Base-by-base conservation (phyloP, 345 rosid species). In the Cardamine occulta region DNA sequence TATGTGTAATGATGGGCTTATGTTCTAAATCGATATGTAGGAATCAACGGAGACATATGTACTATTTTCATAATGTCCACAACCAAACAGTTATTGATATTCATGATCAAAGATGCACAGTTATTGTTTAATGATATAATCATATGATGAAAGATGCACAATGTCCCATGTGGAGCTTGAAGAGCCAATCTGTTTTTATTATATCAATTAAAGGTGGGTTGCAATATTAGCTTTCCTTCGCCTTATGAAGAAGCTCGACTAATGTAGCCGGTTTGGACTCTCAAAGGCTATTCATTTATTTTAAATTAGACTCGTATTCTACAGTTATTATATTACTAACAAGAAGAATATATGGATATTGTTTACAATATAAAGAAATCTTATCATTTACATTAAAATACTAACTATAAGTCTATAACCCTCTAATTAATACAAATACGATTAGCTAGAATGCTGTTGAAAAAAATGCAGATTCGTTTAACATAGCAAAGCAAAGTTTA, bases 121-220 rank as follows among this genome's bases (percentile, higher is more conserved):
- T 78, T 31, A 31, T 31, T 6, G 32, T 31, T 31, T 31, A 31
- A 31, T 31, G 7, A 31, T 31, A 31, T 31, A 6, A 31, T 31
- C 32, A 31, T 31, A 35, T 40, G 45, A 49, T 34, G 8, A 34
- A 66, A 72, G 53, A 57, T 45, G 51, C 51, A n/a, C 19, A 6
- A 59, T 78, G 81, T 55, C 78, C 63, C 66, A 52, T 61, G 55
- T 67, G 17, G 70, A 18, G 58, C 45, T 61, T 73, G 78, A 79
- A 79, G 77, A 62, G 81, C 70, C 81, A 79, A 53, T 52, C 31
- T 60, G 59, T 59, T 72, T 77, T 77, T 15, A 57, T 48, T 34
- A 37, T 14, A 57, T 39, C 12, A 61, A 45, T 2, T n/a, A 65
- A 72, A 66, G 73, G 51, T 37, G 45, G 73, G 42, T 35, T 59